Base-by-base conservation (phyloP, 371 early-diverging fungal species). In the Syncephalis fuscata region DNA sequence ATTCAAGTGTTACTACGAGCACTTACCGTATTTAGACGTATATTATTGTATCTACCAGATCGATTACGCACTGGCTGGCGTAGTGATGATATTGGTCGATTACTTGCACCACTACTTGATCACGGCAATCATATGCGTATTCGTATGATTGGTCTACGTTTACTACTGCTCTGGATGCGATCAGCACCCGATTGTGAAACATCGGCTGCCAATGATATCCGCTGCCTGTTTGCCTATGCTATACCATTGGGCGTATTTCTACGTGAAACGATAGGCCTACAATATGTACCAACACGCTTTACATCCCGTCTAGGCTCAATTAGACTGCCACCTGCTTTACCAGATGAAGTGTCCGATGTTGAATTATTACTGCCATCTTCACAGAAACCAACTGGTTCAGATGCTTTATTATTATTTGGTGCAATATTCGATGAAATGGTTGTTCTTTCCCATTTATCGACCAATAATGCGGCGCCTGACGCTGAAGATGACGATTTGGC, bases 21-120 rank as follows among this genome's bases (percentile, higher is more conserved):
- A 0, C 53, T 82, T 27, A 52, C 69, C 25, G 48, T 85, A 22
- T 57, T 88, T 19, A 66, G 79, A 44, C 80, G 80, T 48, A 68
- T 82, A 43, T 72, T 85, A 49, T 50, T 76, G 10, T 78, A 66
- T 60, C 58, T 78, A 3, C 78, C 79, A 10, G 80, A 79, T 51
- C 58, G 73, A 45, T 73, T 85, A 63, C 68, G 76, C 15, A 64
- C 67, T 45, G 85, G 84, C 8, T 88, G 83, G 88, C 75, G 82
- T 51, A 55, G 70, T 24, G 60, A 63, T 27, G 63, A 69, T 44
- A 74, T 87, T 46, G 71, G 77, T 75, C 57, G 50, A 41, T 26
- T 19, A 14, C 50, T 73, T 2, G 49, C 61, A 0, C 57, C 65
- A 37, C 56, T 73, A 8, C 52, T 73, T 21, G 70, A 73, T 42